Evolutionary conservation across 352 stramenopile genomes (phyloP).

Genomic region (Pythium dissotocum): DNA sequence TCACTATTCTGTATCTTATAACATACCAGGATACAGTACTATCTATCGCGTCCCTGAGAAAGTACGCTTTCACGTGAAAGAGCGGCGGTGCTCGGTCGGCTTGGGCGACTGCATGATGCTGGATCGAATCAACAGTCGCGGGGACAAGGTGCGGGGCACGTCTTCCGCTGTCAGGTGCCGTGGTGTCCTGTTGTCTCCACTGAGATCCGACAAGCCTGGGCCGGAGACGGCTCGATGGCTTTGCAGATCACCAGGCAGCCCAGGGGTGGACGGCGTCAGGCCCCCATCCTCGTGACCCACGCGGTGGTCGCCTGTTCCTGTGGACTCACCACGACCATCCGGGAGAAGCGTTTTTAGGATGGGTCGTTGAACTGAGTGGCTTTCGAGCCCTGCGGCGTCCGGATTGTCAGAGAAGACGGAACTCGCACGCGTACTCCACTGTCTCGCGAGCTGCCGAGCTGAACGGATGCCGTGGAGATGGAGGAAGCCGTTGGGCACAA

Average conservation of each 20-base stretch:
- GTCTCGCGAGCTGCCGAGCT: background rate
- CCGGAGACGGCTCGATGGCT: no score
- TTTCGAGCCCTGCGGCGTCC: background rate
- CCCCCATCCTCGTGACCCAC: no score
- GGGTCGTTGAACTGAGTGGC: background rate
- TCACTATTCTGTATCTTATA: no score
- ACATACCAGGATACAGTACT: no score
- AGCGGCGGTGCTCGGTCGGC: background rate
- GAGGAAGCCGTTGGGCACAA: slow-evolving; percentile 55
- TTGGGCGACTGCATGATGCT: background rate
- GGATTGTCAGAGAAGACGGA: background rate
- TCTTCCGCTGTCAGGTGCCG: no score
- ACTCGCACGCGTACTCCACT: background rate
- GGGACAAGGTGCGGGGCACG: background rate
- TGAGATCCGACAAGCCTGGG: no score
- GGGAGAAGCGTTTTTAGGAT: background rate
- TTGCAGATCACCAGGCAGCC: no score
- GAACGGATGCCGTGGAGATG: slow-evolving; percentile 20
- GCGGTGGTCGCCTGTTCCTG: no score
- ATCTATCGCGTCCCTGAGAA: no score
- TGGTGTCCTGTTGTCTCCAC: no score
- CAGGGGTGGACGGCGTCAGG: no score
- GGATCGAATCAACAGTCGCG: background rate
- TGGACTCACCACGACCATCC: background rate
- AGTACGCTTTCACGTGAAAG: background rate